These are phyloP conservation scores for Colletotrichum simmondsii DNA, from an alignment of 2,329 filamentous ascomycete species.

Conservation along the genomic window DNA sequence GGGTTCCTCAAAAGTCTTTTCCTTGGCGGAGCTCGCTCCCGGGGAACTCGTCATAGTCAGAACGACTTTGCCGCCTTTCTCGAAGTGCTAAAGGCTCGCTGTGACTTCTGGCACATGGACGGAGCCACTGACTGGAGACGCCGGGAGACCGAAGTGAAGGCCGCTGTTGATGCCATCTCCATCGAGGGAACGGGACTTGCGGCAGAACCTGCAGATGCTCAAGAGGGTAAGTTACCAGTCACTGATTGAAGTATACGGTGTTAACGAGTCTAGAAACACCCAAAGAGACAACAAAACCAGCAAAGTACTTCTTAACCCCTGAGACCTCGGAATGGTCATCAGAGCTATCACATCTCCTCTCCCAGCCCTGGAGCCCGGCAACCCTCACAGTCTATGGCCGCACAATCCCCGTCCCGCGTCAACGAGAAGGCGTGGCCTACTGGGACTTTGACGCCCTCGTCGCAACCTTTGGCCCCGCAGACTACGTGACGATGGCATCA, in stretches of 20 bases:
- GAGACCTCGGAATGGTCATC: conserved; percentile 23
- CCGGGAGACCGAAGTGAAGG: conserved; percentile 56
- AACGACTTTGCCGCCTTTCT: conserved; percentile 83
- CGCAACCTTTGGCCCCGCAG: conserved; percentile 77
- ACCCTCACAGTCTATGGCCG: conserved; percentile 71
- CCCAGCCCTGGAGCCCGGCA: conserved; percentile 53
- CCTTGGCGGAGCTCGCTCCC: conserved; percentile 39
- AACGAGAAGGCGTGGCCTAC: conserved; percentile 66
- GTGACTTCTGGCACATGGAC: conserved; percentile 88
- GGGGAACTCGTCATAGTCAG: conserved; percentile 64
- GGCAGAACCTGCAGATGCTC: not conserved
- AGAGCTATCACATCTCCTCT: conserved; percentile 3
- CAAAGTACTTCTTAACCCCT: conserved; percentile 23
- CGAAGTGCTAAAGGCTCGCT: conserved; percentile 79
- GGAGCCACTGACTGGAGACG: conserved; percentile 78
- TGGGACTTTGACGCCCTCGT: conserved; percentile 79
- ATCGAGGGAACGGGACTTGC: not conserved
- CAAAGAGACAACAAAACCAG: conserved; percentile 15
- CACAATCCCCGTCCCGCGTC: conserved; percentile 66
- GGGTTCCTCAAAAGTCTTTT: conserved; percentile 60
- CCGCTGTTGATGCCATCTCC: not conserved
- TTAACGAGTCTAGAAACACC: not conserved
- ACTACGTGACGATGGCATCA: conserved; percentile 85
- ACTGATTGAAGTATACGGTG: not conserved
- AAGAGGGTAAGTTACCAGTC: conserved; percentile 4